Evolutionary conservation across 306 rosid genomes (phyloP).

Genomic region (Mimosa bimucronata): DNA sequence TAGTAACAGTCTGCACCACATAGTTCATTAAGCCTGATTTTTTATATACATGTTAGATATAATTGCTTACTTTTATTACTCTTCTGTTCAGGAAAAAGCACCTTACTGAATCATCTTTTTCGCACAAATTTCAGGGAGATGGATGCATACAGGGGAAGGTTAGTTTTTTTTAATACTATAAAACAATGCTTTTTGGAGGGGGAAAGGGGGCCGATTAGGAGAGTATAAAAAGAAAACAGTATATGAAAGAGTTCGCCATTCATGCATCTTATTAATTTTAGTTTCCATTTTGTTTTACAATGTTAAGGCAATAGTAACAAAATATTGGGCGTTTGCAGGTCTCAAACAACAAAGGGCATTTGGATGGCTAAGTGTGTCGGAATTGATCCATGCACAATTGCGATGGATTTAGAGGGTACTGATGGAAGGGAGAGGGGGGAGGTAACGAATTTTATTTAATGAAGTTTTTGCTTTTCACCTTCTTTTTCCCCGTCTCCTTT

Average conservation of each 20-base stretch:
- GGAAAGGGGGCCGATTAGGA: not conserved
- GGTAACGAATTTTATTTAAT: slow-evolving; percentile 55
- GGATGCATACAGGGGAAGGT: slow-evolving; percentile 96
- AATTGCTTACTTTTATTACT: slow-evolving; percentile 2
- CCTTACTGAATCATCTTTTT: slow-evolving; percentile 85
- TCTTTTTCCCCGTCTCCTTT: not conserved
- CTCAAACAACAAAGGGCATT: slow-evolving; percentile 91
- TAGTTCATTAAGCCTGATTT: slow-evolving; percentile 6
- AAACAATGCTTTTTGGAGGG: not conserved
- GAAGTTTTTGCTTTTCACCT: slow-evolving; percentile 3
- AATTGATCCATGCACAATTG: slow-evolving; percentile 84
- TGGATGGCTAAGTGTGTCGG: slow-evolving; percentile 90
- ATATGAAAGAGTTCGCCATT: not conserved
- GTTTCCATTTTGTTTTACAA: not conserved
- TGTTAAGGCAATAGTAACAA: slow-evolving; percentile 5
- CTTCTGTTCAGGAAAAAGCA: slow-evolving; percentile 79
- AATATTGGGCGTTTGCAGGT: slow-evolving; percentile 50
- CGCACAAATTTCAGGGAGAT: slow-evolving; percentile 84
- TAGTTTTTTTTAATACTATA: slow-evolving; percentile 21
- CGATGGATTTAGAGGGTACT: slow-evolving; percentile 98
- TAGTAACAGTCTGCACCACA: not conserved
- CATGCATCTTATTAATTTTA: not conserved
- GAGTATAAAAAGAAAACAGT: not conserved
- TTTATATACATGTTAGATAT: slow-evolving; percentile 21
- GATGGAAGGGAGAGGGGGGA: slow-evolving; percentile 99